Evolutionary conservation across 2,329 filamentous ascomycete genomes (phyloP), one percentile per base, ranked within the genome.

Genomic region (Diplodia sapinea): DNA sequence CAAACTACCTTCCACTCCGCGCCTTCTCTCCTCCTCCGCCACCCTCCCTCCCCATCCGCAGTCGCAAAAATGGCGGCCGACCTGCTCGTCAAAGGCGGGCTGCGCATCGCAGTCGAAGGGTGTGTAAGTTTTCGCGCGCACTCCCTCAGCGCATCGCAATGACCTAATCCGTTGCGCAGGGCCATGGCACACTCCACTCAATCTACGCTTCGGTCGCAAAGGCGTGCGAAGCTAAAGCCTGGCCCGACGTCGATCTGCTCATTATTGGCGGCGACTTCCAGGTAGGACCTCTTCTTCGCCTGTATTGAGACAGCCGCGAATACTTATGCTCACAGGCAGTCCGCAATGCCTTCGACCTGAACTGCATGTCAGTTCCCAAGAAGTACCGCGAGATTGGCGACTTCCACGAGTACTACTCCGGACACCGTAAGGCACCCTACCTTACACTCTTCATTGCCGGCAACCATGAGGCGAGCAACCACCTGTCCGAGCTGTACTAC

Each of bases 261-360:
- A 96, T 99, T 74, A 97, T 99, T 73, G 93, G 94, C 67, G 95
- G 95, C 33, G 95, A 99, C 77, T 99, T 99, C 72, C 93, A 97
- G 83, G 91, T 91, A 80, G 40, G 76, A 70, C 11, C 11, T 7
- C 13, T 43, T 9, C 36, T 4, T 4, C 15, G 9, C 26, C 23
- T 26, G 26, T 23, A 40, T 38, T 13, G 8, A 59, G 7, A 17
- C 65, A 49, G 15, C 26, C 9, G 72, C 63, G 50, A 9, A 62
- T 61, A 67, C 72, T 77, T 55, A 78, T 70, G 66, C 47, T 38
- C 31, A 36, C 70, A 93, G 89, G 90, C 95, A 51, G 89, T 94
- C 47, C 92, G 95, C 73, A 98, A 98, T 82, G 89, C 92, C 11
- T 86, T 89, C 70, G 95, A 99, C 77, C 84, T 98, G 70, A 91